Conservation (phyloP, 2,329 filamentous ascomycete species). For the Samsoniella hepiali region DNA sequence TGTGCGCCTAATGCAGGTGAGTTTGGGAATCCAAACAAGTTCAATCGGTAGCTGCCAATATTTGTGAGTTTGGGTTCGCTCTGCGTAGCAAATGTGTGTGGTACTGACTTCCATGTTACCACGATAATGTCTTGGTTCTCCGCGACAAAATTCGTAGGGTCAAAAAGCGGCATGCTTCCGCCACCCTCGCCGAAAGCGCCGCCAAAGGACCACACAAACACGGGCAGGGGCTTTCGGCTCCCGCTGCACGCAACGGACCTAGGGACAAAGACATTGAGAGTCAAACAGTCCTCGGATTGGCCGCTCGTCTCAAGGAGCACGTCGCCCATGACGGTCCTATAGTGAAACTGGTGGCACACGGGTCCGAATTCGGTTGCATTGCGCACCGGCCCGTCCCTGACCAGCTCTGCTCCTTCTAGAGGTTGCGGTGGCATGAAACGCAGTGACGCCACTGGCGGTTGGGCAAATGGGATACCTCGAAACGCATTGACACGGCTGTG, state of each 20-base stretch:
- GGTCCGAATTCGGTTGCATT: constrained; percentile 9
- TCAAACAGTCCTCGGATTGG: constrained; percentile 35
- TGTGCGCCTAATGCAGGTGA: constrained; percentile 22
- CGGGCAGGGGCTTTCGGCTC: constrained; percentile 29
- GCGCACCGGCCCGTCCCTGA: not conserved
- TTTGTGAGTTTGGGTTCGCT: not conserved
- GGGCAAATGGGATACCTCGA: constrained; percentile 21
- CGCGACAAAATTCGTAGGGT: constrained; percentile 33
- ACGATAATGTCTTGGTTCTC: constrained; percentile 44
- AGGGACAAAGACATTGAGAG: constrained; percentile 35
- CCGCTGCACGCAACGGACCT: constrained; percentile 15
- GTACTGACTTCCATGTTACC: constrained; percentile 42
- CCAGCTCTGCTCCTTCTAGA: not conserved
- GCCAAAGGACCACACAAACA: constrained; percentile 36
- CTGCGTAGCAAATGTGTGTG: constrained; percentile 27
- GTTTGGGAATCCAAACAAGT: constrained; percentile 29
- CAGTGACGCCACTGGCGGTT: constrained; percentile 14
- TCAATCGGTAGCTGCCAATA: constrained; percentile 11
- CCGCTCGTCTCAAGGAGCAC: not conserved
- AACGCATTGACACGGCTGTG: constrained; percentile 2
- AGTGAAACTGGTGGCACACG: constrained; percentile 17
- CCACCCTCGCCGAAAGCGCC: constrained; percentile 32
- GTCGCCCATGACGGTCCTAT: constrained; percentile 7
- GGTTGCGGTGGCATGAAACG: constrained; percentile 10
- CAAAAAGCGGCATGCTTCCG: constrained; percentile 18